Evolutionary conservation across 306 rosid species (phyloP).

Genomic region (Casuarina cunninghamiana): DNA sequence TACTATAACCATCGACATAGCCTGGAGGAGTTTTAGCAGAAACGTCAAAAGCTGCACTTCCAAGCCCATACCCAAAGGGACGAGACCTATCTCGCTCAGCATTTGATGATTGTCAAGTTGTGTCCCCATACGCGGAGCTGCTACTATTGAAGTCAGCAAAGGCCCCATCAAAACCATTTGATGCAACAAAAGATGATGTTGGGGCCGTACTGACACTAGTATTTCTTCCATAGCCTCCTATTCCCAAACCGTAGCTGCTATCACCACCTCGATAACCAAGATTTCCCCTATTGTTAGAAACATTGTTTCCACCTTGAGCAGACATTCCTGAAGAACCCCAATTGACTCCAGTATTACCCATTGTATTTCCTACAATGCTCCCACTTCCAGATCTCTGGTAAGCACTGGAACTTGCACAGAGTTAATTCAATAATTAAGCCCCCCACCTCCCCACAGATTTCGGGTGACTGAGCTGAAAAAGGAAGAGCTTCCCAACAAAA

Average conservation of each 20-base stretch:
- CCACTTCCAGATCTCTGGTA: slow-evolving; percentile 79
- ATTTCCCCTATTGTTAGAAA: slow-evolving; percentile 37
- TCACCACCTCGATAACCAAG: slow-evolving; percentile 49
- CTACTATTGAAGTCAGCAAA: slow-evolving; percentile 66
- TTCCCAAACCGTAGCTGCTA: slow-evolving; percentile 53
- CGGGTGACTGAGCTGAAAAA: slow-evolving; percentile 75
- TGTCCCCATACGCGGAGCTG: slow-evolving; percentile 62
- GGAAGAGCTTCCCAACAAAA: slow-evolving; percentile 66
- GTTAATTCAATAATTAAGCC: slow-evolving; percentile 63
- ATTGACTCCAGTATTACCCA: slow-evolving; percentile 68
- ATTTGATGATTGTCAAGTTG: slow-evolving; percentile 81
- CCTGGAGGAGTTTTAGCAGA: slow-evolving; percentile 81
- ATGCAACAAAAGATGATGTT: slow-evolving; percentile 64
- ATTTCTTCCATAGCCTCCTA: slow-evolving; percentile 44
- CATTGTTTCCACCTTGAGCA: slow-evolving; percentile 45
- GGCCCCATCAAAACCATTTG: slow-evolving; percentile 78
- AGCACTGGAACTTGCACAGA: slow-evolving; percentile 57
- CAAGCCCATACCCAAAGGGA: slow-evolving; percentile 84
- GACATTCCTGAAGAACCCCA: slow-evolving; percentile 49
- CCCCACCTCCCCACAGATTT: slow-evolving; percentile 88
- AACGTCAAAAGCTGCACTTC: slow-evolving; percentile 68
- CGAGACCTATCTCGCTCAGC: slow-evolving; percentile 77
- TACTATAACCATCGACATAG: slow-evolving; percentile 89
- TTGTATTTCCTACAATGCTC: slow-evolving; percentile 17
- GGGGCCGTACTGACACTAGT: slow-evolving; percentile 42